Evolutionary conservation across 2,329 filamentous ascomycete species (phyloP), one percentile per base, ranked within the genome.

Genomic region (Trichoderma harzianum): DNA sequence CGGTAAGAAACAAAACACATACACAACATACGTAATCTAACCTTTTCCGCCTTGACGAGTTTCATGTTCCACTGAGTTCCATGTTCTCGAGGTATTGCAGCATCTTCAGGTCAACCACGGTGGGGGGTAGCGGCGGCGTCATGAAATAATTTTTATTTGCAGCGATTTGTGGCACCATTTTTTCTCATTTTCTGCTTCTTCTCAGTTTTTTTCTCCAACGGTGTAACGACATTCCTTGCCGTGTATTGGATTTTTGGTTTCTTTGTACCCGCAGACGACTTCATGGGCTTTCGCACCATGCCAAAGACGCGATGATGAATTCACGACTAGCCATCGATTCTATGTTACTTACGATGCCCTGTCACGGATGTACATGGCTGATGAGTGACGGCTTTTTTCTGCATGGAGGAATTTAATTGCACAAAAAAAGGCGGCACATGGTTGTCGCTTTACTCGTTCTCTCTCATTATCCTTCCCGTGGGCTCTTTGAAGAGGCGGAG

Each of bases 321-420:
- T 78, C 60, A 72, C 66, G 70, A 82, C 76, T 79, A 82, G 73
- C 79, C 75, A 78, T 76, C 76, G 76, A 79, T 79, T 81, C 78
- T 75, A 77, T 78, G 78, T 78, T 79, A 76, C 74, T 76, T 76
- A 76, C 74, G 75, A 81, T 76, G 77, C 77, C 76, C 74, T 63
- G 77, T 79, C 77, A 81, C 75, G 80, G 78, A 80, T 80, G 78
- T 79, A 82, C 79, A 83, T 80, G 82, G 80, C 80, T 83, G 79
- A 84, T 81, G 82, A 84, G 80, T 82, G 79, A 84, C 79, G 80
- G 78, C 79, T 78, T 60, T 57, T 57, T 68, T 70, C 78, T 83
- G 80, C 82, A 82, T 79, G 78, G 79, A 79, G 79, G 75, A 80
- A 80, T 79, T 82, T 77, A 80, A 76, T 69, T 77, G 73, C 71